Evolutionary conservation across 192 early-diverging fungal species (phyloP).

Genomic region (Helicostylum pulchrum): DNA sequence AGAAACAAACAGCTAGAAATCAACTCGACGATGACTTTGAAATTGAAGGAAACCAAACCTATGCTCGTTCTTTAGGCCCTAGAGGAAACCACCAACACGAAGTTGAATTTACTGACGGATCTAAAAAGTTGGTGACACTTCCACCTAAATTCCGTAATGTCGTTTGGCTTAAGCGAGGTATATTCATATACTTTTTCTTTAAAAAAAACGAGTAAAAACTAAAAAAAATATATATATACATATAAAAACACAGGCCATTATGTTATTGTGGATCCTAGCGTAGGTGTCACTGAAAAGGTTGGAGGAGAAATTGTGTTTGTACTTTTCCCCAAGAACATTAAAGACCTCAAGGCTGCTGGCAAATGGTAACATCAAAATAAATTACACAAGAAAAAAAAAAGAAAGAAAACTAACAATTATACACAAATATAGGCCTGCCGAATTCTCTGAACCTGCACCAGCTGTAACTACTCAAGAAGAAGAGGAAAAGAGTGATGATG

Average conservation of each 20-base stretch:
- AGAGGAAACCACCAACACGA: slow-evolving; percentile 75
- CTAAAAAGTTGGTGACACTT: slow-evolving; percentile 60
- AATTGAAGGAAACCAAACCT: slow-evolving; percentile 38
- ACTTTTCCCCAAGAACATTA: slow-evolving; percentile 71
- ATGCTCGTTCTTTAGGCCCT: slow-evolving; percentile 60
- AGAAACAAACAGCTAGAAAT: slow-evolving; percentile 22
- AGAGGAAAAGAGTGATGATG: slow-evolving; percentile 43
- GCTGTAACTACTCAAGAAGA: slow-evolving; percentile 23
- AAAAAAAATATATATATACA: background rate
- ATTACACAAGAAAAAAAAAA: background rate
- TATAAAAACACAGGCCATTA: slow-evolving; percentile 47
- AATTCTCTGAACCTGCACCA: slow-evolving; percentile 26
- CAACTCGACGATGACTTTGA: slow-evolving; percentile 20
- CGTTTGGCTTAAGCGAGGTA: slow-evolving; percentile 83
- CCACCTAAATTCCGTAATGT: slow-evolving; percentile 77
- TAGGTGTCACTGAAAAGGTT: slow-evolving; percentile 60
- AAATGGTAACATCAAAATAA: slow-evolving; percentile 47
- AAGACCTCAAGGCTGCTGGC: slow-evolving; percentile 56
- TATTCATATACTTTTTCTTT: background rate
- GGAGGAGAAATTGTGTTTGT: slow-evolving; percentile 74
- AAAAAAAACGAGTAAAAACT: background rate
- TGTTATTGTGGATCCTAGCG: slow-evolving; percentile 62
- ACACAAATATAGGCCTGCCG: slow-evolving; percentile 7
- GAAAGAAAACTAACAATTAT: background rate
- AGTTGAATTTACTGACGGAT: slow-evolving; percentile 51